These are phyloP conservation scores for Phytophthora tentaculata DNA, from an alignment of 352 stramenopile genomes.

Conservation along the genomic window DNA sequence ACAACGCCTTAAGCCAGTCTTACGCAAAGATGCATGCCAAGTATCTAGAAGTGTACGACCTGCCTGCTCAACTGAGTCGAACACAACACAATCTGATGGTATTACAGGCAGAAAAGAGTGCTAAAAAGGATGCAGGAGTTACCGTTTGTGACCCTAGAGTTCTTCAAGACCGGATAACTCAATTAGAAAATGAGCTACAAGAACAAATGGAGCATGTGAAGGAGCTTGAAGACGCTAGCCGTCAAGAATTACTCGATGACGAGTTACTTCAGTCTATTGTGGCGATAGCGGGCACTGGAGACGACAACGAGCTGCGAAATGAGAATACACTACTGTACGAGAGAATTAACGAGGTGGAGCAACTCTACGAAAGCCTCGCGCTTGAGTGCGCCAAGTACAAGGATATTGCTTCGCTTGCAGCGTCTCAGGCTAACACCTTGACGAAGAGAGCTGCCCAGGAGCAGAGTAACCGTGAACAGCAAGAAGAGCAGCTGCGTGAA, in stretches of 20 bases:
- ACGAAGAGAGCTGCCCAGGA: slow-evolving; percentile 46
- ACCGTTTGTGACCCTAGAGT: slow-evolving; percentile 6
- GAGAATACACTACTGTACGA: slow-evolving; percentile 71
- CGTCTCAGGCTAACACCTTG: slow-evolving; percentile 66
- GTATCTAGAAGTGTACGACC: slow-evolving; percentile 57
- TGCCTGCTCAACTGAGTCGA: slow-evolving; percentile 51
- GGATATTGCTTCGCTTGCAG: slow-evolving; percentile 65
- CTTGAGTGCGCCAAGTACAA: slow-evolving; percentile 72
- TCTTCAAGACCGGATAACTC: slow-evolving; percentile 43
- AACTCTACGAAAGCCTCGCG: slow-evolving; percentile 71
- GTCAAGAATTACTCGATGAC: slow-evolving; percentile 9
- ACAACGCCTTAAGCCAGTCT: slow-evolving; percentile 46
- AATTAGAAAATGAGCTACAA: slow-evolving; percentile 62
- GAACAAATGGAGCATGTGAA: slow-evolving; percentile 47
- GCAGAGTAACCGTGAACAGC: slow-evolving; percentile 54
- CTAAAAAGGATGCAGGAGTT: slow-evolving; percentile 5
- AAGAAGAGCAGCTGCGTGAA: slow-evolving; percentile 72
- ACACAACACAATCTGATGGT: slow-evolving; percentile 60
- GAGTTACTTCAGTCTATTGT: slow-evolving; percentile 15
- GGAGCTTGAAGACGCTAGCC: slow-evolving; percentile 48
- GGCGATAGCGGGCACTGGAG: background rate
- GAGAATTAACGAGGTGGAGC: slow-evolving; percentile 75
- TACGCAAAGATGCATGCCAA: slow-evolving; percentile 54
- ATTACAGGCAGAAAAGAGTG: slow-evolving; percentile 44
- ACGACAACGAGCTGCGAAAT: slow-evolving; percentile 43